These are phyloP conservation scores for Suillus alpinus DNA, from an alignment of 768 basidiomycete species.

Conservation along the genomic window DNA sequence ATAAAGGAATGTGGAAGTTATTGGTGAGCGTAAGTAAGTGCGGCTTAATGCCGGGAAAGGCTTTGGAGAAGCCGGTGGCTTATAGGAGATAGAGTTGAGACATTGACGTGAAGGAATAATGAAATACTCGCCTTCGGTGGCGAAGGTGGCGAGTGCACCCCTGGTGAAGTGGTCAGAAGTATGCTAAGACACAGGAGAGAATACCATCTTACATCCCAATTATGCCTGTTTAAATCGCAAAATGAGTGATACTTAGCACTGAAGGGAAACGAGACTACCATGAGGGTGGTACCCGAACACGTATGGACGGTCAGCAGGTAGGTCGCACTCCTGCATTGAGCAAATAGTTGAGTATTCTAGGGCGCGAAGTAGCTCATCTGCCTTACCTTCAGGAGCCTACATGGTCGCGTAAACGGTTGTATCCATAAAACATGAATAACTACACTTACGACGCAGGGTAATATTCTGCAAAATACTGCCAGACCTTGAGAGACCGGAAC, in stretches of 20 bases:
- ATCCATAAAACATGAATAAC: not conserved
- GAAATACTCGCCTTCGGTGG: constrained; percentile 71
- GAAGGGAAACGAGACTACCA: constrained; percentile 37
- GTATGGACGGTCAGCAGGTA: constrained; percentile 90
- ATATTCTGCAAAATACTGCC: constrained; percentile 91
- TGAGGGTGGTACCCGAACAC: constrained; percentile 99
- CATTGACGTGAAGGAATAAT: not conserved
- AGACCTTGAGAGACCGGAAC: constrained; percentile 69
- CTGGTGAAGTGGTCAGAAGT: constrained; percentile 36
- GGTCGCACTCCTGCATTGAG: constrained; percentile 63
- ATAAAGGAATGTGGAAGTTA: constrained; percentile 91
- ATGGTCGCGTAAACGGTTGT: not conserved
- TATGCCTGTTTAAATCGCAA: constrained; percentile 57
- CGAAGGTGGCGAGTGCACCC: constrained; percentile 96
- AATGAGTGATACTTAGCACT: constrained; percentile 5
- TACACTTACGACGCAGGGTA: constrained; percentile 87
- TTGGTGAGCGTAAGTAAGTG: constrained; percentile 88
- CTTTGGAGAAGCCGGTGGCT: constrained; percentile 88
- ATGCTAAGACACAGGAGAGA: not conserved
- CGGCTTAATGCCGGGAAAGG: constrained; percentile 89
- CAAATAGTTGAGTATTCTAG: not conserved
- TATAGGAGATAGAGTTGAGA: constrained; percentile 6
- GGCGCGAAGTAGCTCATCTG: not conserved
- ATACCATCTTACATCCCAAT: constrained; percentile 82
- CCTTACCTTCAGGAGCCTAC: constrained; percentile 53